These are phyloP conservation scores for Debaryomyces robertsiae DNA, from an alignment of 1,139 yeast species.

Conservation along the genomic window DNA sequence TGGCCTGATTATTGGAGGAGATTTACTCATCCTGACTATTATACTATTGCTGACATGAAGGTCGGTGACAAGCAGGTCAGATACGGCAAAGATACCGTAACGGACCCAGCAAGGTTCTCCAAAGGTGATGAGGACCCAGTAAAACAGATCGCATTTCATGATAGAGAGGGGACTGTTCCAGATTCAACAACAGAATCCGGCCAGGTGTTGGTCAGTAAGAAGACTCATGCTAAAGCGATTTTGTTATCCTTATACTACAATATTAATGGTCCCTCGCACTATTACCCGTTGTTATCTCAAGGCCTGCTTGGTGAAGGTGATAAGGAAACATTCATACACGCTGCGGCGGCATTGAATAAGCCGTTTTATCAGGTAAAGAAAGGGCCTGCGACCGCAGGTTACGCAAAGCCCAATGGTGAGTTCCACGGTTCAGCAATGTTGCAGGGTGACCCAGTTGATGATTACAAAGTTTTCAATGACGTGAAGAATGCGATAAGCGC, in stretches of 20 bases:
- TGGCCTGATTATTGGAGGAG: conserved; percentile 90
- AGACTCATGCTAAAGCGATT: conserved; percentile 53
- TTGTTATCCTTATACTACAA: conserved; percentile 59
- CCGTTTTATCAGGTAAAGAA: conserved; percentile 53
- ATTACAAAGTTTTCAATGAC: conserved; percentile 24
- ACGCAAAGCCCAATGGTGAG: conserved; percentile 23
- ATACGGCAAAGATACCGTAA: conserved; percentile 24
- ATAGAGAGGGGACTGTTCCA: conserved; percentile 58
- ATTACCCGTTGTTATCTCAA: conserved; percentile 57
- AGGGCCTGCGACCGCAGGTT: conserved; percentile 29
- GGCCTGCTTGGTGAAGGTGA: conserved; percentile 71
- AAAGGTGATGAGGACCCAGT: conserved; percentile 16
- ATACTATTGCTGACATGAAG: conserved; percentile 58
- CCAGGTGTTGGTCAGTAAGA: conserved; percentile 56
- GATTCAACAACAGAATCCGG: conserved; percentile 66
- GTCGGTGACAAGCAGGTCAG: conserved; percentile 30
- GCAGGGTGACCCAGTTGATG: conserved; percentile 38
- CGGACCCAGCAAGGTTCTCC: not conserved
- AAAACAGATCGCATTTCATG: conserved; percentile 42
- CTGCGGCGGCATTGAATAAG: conserved; percentile 35
- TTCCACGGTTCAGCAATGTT: conserved; percentile 47
- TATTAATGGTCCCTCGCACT: conserved; percentile 57
- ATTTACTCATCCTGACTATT: conserved; percentile 67
- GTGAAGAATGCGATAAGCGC: conserved; percentile 10
- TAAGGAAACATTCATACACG: conserved; percentile 64